Percentiles rank a stretch among this genome's conserved stretches.
phyloP scores from a whole-genome alignment of 805 yeast species.

The Teunomyces panamensis region DNA sequence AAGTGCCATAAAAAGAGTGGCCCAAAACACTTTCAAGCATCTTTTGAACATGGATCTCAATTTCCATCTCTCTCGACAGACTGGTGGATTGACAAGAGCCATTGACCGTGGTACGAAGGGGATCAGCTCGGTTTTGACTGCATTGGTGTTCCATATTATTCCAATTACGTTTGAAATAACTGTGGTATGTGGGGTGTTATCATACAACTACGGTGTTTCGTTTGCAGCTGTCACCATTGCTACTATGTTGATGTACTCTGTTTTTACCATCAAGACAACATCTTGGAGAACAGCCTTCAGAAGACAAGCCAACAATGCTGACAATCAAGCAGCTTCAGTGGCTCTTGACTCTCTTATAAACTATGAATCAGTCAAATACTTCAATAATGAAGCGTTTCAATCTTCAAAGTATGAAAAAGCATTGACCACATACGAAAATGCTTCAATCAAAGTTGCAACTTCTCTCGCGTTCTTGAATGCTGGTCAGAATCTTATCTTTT shows the following conservation, averaged over 20 bases:
- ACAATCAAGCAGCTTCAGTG: constrained; percentile 91
- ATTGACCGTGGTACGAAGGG: constrained; percentile 98
- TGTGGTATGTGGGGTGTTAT: constrained; percentile 88
- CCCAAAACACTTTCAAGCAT: constrained; percentile 82
- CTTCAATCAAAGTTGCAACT: constrained; percentile 79
- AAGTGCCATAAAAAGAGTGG: constrained; percentile 86
- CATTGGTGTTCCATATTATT: constrained; percentile 96
- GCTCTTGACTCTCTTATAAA: constrained; percentile 92
- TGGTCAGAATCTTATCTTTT: constrained; percentile 78
- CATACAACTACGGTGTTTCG: constrained; percentile 84
- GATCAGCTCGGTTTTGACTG: constrained; percentile 85
- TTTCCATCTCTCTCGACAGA: constrained; percentile 87
- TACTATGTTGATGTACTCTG: constrained; percentile 86
- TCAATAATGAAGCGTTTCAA: constrained; percentile 84
- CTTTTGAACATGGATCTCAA: constrained; percentile 79
- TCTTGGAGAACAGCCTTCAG: constrained; percentile 96
- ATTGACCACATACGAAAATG: constrained; percentile 66
- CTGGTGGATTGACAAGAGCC: constrained; percentile 95
- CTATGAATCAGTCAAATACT: constrained; percentile 91
- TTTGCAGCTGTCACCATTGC: constrained; percentile 86
- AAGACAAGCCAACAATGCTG: constrained; percentile 84
- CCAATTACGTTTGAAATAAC: constrained; percentile 91
- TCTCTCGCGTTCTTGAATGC: constrained; percentile 75
- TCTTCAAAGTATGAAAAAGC: constrained; percentile 77
- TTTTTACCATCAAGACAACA: constrained; percentile 87